These are phyloP conservation scores for Escallonia herrerae DNA, from an alignment of 129 eudicot species.

Conservation along the genomic window DNA sequence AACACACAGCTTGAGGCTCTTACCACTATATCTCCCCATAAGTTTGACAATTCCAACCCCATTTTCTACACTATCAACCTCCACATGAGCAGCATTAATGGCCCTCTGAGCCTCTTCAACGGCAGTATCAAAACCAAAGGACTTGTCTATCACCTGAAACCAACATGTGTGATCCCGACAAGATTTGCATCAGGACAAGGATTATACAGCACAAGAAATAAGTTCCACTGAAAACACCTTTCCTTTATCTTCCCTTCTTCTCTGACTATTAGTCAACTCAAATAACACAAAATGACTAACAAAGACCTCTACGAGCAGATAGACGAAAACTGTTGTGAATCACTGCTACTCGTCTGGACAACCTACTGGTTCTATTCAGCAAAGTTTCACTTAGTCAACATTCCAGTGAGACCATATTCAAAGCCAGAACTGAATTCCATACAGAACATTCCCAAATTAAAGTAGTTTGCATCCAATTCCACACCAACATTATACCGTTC, in stretches of 20 bases:
- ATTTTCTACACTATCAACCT: conserved; percentile 87
- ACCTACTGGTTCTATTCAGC: too few relatives aligned
- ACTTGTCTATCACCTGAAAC: conserved; percentile 80
- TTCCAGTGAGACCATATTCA: too few relatives aligned
- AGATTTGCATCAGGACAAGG: not conserved
- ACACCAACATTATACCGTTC: too few relatives aligned
- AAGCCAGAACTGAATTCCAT: too few relatives aligned
- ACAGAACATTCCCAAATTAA: not conserved
- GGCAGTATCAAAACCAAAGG: conserved; percentile 97
- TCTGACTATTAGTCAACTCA: not conserved
- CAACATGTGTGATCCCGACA: not conserved
- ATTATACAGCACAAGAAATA: not conserved
- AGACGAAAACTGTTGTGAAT: not conserved
- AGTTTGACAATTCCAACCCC: conserved; percentile 90
- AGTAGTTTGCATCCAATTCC: not conserved
- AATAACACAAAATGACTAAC: not conserved
- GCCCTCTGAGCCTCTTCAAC: conserved; percentile 99
- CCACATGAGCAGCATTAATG: conserved; percentile 97
- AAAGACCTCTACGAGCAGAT: not conserved
- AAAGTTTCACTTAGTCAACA: too few relatives aligned
- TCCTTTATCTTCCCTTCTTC: not conserved
- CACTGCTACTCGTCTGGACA: too few relatives aligned
- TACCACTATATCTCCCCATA: conserved; percentile 89
- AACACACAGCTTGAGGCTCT: conserved; percentile 11
- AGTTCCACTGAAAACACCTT: not conserved